These are phyloP conservation scores for Lachnellula willkommii DNA, from an alignment of 2,329 filamentous ascomycete genomes.

Conservation along the genomic window DNA sequence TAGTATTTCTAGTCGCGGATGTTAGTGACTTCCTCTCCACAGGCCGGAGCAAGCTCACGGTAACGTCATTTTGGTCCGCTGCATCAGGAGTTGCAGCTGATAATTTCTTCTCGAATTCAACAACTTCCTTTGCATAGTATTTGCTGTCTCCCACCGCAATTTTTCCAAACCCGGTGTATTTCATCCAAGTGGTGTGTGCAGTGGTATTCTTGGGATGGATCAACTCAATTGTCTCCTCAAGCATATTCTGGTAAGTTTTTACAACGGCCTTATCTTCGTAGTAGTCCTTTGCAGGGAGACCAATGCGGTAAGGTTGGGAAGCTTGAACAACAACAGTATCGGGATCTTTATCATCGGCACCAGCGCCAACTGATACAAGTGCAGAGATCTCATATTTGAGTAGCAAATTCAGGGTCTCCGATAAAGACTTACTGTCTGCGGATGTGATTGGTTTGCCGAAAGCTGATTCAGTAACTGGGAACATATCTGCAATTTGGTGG, in stretches of 20 bases:
- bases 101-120: constrained; percentile 58
- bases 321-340: constrained; percentile 46
- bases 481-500: constrained; percentile 43
- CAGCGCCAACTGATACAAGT: constrained; percentile 26
- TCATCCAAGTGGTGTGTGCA: constrained; percentile 10
- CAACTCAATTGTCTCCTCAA: constrained; percentile 29
- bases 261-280: constrained; percentile 52
- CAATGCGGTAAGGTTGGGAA: constrained; percentile 42
- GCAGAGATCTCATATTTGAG: constrained; percentile 40
- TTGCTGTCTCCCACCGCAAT: constrained; percentile 11
- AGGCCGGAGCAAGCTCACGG: constrained; percentile 32
- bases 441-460: constrained; percentile 14
- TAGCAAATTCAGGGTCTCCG: constrained; percentile 44
- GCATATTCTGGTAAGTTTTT: constrained; percentile 43
- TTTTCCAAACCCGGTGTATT: constrained; percentile 4
- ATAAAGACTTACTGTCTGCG: constrained; percentile 33
- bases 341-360: constrained; percentile 42
- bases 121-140: constrained; percentile 36
- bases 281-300: constrained; percentile 57
- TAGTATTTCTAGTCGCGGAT: constrained; percentile 50
- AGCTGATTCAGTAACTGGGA: constrained; percentile 31
- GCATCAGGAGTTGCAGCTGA: constrained; percentile 53
- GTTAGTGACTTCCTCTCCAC: constrained; percentile 1
- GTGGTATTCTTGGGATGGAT: constrained; percentile 20
- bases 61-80: constrained; percentile 56